Evolutionary conservation across 2,329 filamentous ascomycete species (phyloP), one percentile per base, ranked within the genome.

Genomic region (Coleophoma eucalyptorum): DNA sequence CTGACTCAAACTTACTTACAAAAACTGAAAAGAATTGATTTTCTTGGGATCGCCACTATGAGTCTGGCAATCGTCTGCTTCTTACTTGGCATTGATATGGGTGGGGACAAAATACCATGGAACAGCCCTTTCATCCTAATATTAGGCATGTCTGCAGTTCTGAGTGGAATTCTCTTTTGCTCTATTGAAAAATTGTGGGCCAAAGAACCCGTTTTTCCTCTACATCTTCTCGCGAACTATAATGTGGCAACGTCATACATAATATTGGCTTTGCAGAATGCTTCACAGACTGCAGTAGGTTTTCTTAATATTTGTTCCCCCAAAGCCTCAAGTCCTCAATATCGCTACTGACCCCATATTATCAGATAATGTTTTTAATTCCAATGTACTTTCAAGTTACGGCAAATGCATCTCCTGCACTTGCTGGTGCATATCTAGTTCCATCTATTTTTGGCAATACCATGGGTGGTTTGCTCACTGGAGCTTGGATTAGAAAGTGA

Each of bases 361-460:
- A n/a, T n/a, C n/a, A n/a, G n/a, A n/a, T n/a, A n/a, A n/a, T n/a
- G n/a, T n/a, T n/a, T n/a, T n/a, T n/a, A 0, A 77, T 89, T 0
- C 86, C 86, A 0, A 65, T 89, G 0, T 89, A 89, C 65, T 89
- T 89, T 53, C 83, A 87, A 53, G 77, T 87, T 1, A 84, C 84
- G 0, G 69, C 76, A 3, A 69, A 73, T 1, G 77, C 76, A 1
- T 81, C 80, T 0, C 80, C 77, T 38, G 81, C 84, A 0, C 69
- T 72, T 1, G 82, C 85, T 0, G 78, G 77, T 0, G 69, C 78
- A 0, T 82, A 87, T 58, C 68, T 90, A 0, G 74, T 89, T 37
- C 86, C 86, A 0, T 82, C 85, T 0, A 83, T 89, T 0, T 67
- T 79, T 0, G 87, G 85, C 0, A 89, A 89, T 57, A 80, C 84